Percentiles rank a stretch among this genome's conserved stretches.
phyloP scores from a whole-genome alignment of 1,139 yeast species.

The Meyerozyma carpophila region DNA sequence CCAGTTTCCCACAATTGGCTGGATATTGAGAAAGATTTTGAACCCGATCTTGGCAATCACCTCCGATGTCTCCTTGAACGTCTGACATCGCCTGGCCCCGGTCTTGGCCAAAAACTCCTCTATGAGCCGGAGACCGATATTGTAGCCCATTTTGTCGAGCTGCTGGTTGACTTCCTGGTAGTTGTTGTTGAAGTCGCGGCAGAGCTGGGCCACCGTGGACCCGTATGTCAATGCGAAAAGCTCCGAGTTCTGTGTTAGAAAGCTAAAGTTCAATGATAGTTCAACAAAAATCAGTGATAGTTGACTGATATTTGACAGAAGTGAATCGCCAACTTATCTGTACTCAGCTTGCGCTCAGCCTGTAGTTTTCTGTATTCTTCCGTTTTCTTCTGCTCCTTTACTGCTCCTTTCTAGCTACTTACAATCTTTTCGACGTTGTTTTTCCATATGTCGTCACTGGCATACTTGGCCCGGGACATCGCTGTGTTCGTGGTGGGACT shows the following conservation, averaged over 20 bases:
- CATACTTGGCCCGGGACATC: slow-evolving; percentile 52
- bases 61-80: slow-evolving; percentile 84
- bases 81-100: slow-evolving; percentile 73
- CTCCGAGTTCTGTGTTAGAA: slow-evolving; percentile 59
- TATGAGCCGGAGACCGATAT: slow-evolving; percentile 84
- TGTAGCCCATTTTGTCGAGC: slow-evolving; percentile 90
- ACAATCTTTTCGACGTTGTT: slow-evolving; percentile 81
- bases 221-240: slow-evolving; percentile 91
- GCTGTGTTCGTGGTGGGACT: not conserved
- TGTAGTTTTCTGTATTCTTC: no score
- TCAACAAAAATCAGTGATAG: no score
- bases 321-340: no score
- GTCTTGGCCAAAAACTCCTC: slow-evolving; percentile 92
- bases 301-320: no score
- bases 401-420: no score
- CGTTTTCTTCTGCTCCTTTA: no score
- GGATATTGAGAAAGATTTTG: slow-evolving; percentile 78
- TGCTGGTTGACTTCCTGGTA: slow-evolving; percentile 77
- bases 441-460: slow-evolving; percentile 93
- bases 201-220: slow-evolving; percentile 87
- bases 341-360: no score
- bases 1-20: slow-evolving; percentile 78
- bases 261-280: not conserved
- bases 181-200: slow-evolving; percentile 75
- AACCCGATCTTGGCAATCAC: slow-evolving; percentile 82